These are phyloP conservation scores for Alternaria sp. DNA, from an alignment of 2,329 filamentous ascomycete species.

Conservation along the genomic window DNA sequence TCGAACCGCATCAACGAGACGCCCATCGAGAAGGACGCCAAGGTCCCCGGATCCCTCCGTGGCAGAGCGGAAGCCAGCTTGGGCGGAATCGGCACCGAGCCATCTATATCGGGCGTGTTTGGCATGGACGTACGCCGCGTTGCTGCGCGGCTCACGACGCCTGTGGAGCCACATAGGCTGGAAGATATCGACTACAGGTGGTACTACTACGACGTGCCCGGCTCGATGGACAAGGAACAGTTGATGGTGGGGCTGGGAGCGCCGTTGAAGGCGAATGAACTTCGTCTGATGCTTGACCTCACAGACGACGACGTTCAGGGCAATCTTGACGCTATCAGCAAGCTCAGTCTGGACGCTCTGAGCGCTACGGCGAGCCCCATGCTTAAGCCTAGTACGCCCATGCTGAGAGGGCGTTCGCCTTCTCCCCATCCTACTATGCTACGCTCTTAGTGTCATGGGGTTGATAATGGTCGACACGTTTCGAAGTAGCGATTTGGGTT, in stretches of 20 bases:
- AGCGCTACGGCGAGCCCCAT: slow-evolving; percentile 46
- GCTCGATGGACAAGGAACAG: slow-evolving; percentile 39
- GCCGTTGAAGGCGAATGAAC: slow-evolving; percentile 44
- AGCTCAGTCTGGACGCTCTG: slow-evolving; percentile 45
- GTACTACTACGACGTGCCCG: slow-evolving; percentile 42
- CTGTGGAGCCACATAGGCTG: slow-evolving; percentile 41
- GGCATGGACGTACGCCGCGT: slow-evolving; percentile 46
- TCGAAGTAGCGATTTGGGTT: not conserved
- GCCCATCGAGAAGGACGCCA: slow-evolving; percentile 41
- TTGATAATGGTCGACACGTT: not conserved
- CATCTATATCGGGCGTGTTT: slow-evolving; percentile 44
- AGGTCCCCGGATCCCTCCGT: slow-evolving; percentile 40
- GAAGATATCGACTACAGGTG: slow-evolving; percentile 42
- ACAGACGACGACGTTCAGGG: slow-evolving; percentile 44
- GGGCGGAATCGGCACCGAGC: slow-evolving; percentile 38
- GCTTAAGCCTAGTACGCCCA: slow-evolving; percentile 44
- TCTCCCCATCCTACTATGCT: slow-evolving; percentile 40
- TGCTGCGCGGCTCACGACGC: slow-evolving; percentile 38
- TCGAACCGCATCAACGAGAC: slow-evolving; percentile 43
- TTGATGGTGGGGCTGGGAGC: slow-evolving; percentile 45
- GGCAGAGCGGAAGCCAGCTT: slow-evolving; percentile 32
- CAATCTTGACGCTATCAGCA: slow-evolving; percentile 46
- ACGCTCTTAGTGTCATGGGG: slow-evolving; percentile 8
- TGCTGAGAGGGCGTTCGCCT: slow-evolving; percentile 42
- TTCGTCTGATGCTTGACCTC: slow-evolving; percentile 46